Evolutionary conservation across 1,139 yeast genomes (phyloP).

Genomic region (Geotrichum aggregatum): DNA sequence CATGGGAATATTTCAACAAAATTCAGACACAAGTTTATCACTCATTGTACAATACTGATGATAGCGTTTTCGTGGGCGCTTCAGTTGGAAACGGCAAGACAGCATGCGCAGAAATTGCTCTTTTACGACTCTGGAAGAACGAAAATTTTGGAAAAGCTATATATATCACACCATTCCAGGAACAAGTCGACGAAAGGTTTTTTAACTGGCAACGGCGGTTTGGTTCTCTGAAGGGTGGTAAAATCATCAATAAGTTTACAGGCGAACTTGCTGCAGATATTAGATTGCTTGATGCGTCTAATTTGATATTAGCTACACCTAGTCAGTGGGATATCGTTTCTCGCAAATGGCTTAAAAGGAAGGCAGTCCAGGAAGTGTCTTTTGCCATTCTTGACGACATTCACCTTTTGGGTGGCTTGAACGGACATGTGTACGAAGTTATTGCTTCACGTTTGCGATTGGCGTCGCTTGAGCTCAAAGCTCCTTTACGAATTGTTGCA

Average conservation of each 20-base stretch:
- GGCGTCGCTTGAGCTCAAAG: conserved; percentile 59
- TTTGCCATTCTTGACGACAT: conserved; percentile 70
- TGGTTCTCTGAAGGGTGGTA: conserved; percentile 37
- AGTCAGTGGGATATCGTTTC: conserved; percentile 67
- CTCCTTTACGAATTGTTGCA: conserved; percentile 54
- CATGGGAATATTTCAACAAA: conserved; percentile 57
- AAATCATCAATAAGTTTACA: conserved; percentile 50
- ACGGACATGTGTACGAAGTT: conserved; percentile 65
- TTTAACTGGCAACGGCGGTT: conserved; percentile 54
- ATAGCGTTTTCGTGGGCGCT: conserved; percentile 61
- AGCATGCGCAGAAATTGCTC: conserved; percentile 65
- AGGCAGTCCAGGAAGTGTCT: conserved; percentile 61
- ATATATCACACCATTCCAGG: conserved; percentile 61
- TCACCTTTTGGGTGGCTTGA: conserved; percentile 58
- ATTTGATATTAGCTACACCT: conserved; percentile 75
- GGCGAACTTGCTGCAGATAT: conserved; percentile 60
- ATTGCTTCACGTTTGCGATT: conserved; percentile 67
- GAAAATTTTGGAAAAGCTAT: conserved; percentile 41
- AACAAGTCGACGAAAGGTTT: conserved; percentile 46
- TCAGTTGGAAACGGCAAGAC: conserved; percentile 78
- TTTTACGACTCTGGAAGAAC: conserved; percentile 58
- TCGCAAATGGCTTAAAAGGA: conserved; percentile 68
- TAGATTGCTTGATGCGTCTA: conserved; percentile 52
- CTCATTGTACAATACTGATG: conserved; percentile 54
- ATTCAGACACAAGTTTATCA: conserved; percentile 71